Percentiles rank a stretch among this genome's conserved stretches.
These are phyloP conservation scores for Ambrosia artemisiifolia DNA, from an alignment of 129 eudicot genomes.

Conservation along the genomic window DNA sequence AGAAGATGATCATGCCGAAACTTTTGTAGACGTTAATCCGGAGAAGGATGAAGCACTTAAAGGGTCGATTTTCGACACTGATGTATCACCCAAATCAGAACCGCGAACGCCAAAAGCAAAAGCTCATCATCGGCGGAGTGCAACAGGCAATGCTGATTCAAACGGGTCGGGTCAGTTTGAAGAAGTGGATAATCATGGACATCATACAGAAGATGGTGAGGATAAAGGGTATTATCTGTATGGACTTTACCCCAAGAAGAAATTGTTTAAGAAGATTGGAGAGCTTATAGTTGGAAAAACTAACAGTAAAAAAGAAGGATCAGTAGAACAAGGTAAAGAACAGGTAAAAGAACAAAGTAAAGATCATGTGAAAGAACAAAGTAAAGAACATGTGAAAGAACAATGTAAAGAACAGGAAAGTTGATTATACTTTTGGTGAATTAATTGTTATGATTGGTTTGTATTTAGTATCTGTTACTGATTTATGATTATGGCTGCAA, in stretches of 20 bases:
- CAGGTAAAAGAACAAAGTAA: neutral
- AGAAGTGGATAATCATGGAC: slow-evolving; percentile 23
- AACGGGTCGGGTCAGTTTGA: slow-evolving; percentile 33
- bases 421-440: slow-evolving; percentile 19
- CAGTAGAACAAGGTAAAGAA: neutral
- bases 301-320: slow-evolving; percentile 16
- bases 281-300: slow-evolving; percentile 45
- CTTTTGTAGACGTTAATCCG: slow-evolving; percentile 49
- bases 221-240: slow-evolving; percentile 25
- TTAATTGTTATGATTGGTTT: neutral
- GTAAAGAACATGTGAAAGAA: slow-evolving; percentile 17
- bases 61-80: slow-evolving; percentile 69
- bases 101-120: slow-evolving; percentile 30
- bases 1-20: slow-evolving; percentile 21
- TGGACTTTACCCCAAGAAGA: slow-evolving; percentile 22
- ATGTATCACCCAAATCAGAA: slow-evolving; percentile 38
- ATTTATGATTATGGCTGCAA: neutral
- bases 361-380: too few relatives aligned
- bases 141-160: slow-evolving; percentile 28
- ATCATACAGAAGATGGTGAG: slow-evolving; percentile 23
- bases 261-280: slow-evolving; percentile 49
- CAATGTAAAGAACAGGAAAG: slow-evolving; percentile 12
- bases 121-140: slow-evolving; percentile 6
- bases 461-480: neutral
- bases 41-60: slow-evolving; percentile 60